A percentile compares a stretch with the other conserved stretches of the same genome.
Evolutionary conservation across 2,329 filamentous ascomycete species (phyloP).

Genomic region (Immersiporthe knoxdaviesiana): DNA sequence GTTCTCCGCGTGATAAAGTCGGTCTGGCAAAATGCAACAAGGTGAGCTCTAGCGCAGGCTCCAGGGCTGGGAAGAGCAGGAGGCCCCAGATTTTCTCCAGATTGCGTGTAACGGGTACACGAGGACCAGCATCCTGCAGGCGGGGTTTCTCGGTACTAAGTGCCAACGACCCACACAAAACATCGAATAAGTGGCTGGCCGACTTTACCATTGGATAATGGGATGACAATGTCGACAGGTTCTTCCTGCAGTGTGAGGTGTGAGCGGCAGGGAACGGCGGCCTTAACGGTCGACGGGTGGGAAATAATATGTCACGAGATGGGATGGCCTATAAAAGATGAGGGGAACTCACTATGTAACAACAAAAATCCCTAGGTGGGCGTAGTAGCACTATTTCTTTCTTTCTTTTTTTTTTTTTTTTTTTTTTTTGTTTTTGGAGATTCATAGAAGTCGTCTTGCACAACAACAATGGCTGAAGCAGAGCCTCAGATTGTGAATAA

Average conservation of each 20-base stretch:
- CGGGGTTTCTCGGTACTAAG: not conserved
- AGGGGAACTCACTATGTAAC: not conserved
- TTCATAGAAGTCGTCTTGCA: not conserved
- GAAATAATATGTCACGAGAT: constrained; percentile 1
- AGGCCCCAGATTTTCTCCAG: not conserved
- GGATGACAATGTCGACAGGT: not conserved
- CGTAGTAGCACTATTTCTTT: not conserved
- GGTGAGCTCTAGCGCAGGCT: not conserved
- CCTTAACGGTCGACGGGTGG: not conserved
- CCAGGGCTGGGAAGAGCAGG: not conserved
- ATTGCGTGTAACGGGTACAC: not conserved
- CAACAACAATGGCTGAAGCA: not conserved
- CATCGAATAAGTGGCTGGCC: not conserved
- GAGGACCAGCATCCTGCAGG: not conserved
- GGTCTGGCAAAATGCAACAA: not conserved
- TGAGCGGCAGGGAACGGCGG: not conserved
- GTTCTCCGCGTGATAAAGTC: not conserved
- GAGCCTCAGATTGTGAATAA: not conserved
- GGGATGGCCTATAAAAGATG: not conserved
- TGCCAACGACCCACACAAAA: not conserved
- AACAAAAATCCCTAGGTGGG: not conserved
- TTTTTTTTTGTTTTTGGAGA: too few species aligned
- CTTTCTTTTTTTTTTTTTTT: too few species aligned
- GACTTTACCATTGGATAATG: constrained; percentile 5
- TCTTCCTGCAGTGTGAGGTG: not conserved